phyloP scores from a whole-genome alignment of 2,329 filamentous ascomycete genomes.

The Paraphaeosphaeria minitans region DNA sequence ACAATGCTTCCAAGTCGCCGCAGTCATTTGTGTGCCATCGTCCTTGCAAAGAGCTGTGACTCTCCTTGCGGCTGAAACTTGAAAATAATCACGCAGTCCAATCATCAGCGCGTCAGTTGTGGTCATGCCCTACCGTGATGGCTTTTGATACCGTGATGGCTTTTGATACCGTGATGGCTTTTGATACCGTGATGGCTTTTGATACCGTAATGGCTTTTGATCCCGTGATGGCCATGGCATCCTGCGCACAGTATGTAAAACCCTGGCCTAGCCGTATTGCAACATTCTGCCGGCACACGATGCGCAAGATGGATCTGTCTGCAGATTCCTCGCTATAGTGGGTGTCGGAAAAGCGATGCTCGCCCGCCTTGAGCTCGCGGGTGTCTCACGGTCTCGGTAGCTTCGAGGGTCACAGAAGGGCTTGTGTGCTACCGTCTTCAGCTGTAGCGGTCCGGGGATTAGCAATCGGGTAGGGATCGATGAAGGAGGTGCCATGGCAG shows the following conservation, averaged over 20 bases:
- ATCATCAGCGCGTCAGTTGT: background rate
- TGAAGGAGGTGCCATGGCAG: background rate
- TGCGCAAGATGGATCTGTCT: background rate
- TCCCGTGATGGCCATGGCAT: no score
- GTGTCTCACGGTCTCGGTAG: background rate
- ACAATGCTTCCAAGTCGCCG: background rate
- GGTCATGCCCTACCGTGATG: background rate
- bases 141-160: background rate
- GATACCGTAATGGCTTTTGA: no score
- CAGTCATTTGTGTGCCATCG: background rate
- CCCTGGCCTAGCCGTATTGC: background rate
- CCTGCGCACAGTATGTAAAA: background rate
- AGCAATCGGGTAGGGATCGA: background rate
- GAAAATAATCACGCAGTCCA: background rate
- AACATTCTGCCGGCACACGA: no score
- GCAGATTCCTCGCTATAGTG: background rate
- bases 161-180: background rate
- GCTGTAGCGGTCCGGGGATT: background rate
- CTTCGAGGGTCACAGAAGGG: background rate
- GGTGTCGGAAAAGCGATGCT: background rate
- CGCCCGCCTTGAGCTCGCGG: background rate
- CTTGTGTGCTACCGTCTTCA: background rate
- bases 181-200: no score
- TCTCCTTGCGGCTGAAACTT: background rate
- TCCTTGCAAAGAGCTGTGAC: background rate